A percentile compares a stretch with the other conserved stretches of the same genome.
Conservation (phyloP, 225 moss, liverwort and hornwort genomes). For the Bryum argenteum region DNA sequence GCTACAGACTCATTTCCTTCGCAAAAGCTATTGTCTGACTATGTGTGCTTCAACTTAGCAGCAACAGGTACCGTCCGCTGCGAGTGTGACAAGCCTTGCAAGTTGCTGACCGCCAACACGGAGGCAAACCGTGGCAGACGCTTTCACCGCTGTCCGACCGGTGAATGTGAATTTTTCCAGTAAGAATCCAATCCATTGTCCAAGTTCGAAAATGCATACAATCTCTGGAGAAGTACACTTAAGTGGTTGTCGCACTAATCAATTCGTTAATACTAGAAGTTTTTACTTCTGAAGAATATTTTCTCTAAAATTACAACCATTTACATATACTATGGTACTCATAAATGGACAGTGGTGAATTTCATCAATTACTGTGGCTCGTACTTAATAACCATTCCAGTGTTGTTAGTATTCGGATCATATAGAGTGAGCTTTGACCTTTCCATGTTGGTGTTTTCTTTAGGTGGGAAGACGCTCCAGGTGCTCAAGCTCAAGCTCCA, state of each 20-base stretch:
- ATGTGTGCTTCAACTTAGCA: not conserved
- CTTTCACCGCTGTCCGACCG: constrained; percentile 76
- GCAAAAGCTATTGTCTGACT: constrained; percentile 10
- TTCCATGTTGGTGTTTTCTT: constrained; percentile 20
- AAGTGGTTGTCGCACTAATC: not conserved
- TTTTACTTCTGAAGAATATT: no score
- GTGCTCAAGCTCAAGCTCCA: constrained; percentile 41
- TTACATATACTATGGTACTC: no score
- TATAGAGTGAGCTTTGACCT: constrained; percentile 9
- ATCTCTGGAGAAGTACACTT: not conserved
- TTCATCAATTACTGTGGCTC: no score
- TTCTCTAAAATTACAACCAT: no score
- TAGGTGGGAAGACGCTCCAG: constrained; percentile 65
- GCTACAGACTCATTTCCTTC: not conserved
- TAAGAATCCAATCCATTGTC: constrained; percentile 43
- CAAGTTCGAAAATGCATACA: not conserved
- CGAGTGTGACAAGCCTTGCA: constrained; percentile 39
- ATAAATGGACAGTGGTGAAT: no score
- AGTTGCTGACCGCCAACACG: constrained; percentile 82
- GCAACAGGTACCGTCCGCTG: constrained; percentile 22
- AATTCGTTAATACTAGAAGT: no score
- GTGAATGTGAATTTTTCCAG: constrained; percentile 84
- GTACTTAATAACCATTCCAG: no score
- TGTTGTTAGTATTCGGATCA: no score
- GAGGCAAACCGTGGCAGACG: constrained; percentile 88